Base-by-base conservation (phyloP, 306 rosid genomes). In the Fagus sylvatica region DNA sequence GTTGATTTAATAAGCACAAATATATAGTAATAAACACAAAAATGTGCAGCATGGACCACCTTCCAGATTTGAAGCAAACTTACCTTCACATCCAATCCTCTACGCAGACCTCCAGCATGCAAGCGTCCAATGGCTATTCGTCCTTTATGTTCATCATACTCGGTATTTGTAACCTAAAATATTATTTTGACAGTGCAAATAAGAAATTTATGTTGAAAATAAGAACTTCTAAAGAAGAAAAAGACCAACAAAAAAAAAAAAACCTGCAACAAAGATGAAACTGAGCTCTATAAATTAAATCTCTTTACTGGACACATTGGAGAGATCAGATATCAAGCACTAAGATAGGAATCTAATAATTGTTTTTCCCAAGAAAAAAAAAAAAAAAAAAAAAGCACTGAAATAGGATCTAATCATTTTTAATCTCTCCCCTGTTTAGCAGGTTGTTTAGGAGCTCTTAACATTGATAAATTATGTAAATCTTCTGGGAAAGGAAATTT, bases 61-160 rank as follows among this genome's bases (percentile, higher is more conserved):
- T 72, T 81, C 33, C 57, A 80, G 79, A 71, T 76, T 74, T 19
- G 61, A 72, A 69, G 51, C 74, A 78, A 61, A 79, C 88, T 87
- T 83, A 95, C 98, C 91, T 54, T 90, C 78, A 95, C 96, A 60
- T 91, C 98, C 97, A 89, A 80, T 82, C 98, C 98, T 79, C 78
- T 95, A 65, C 56, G 73, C 80, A 95, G 85, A 72, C 51, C 73
- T 74, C 98, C 98, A 81, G 98, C 98, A 83, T 87, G 97, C 79
- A 95, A 85, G 74, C 98, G 98, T 76, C 98, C 98, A 84, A 95
- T 95, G 79, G 98, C 98, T 76, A 95, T 95, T 34, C 98, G 91
- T 53, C 98, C 98, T 82, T 95, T 95, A 84, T 95, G 98, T 81
- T 91, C 98, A 83, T 95, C 98, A 76, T 88, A 95, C 83, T 95